Evolutionary conservation across 2,329 filamentous ascomycete species (phyloP), one percentile per base, ranked within the genome.

Genomic region (Fusarium dimerum): DNA sequence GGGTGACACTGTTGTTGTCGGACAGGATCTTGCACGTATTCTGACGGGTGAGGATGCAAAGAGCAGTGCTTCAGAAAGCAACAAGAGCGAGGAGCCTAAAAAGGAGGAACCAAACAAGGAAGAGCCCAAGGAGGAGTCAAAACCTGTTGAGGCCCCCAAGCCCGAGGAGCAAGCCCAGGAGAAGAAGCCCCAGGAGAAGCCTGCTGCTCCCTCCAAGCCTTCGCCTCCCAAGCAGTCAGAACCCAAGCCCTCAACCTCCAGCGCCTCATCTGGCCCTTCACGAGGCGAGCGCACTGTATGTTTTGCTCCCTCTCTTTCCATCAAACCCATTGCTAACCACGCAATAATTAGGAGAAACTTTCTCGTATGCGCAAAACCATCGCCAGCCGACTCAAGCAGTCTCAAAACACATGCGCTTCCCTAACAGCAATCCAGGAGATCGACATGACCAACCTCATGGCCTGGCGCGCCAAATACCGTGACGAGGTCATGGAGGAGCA

Each of bases 301-400:
- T 54, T n/a, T 26, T 7, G 4, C 5, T 9, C 15, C 2, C 3
- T 6, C 1, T 8, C 2, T 10, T n/a, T 12, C 16, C 20, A 4
- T 5, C 29, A 13, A 29, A 4, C 39, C 13, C 13, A 18, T 12
- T 39, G 34, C 56, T 57, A 26, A 59, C 30, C 8, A 26, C 26
- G n/a, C n/a, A n/a, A 36, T 36, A 3, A 8, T 8, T 13, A 67
- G 65, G 67, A 68, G 55, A 70, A 68, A 55, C 60, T 87, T 60
- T 80, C 79, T 59, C 84, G 83, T 64, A 90, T 90, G 87, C 86
- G 87, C 75, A 88, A 88, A 78, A 87, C 85, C 57, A 90, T 90
- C 65, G 87, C 87, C 60, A 76, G 69, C 61, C 84, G 87, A 60
- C 84, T 90, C 49, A 82, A 80, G 62, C 78, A 89, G 69, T 89